A percentile compares a stretch with the other conserved stretches of the same genome.
phyloP scores from a whole-genome alignment of 192 early-diverging fungal species.

The Jimgerdemannia lactiflua region DNA sequence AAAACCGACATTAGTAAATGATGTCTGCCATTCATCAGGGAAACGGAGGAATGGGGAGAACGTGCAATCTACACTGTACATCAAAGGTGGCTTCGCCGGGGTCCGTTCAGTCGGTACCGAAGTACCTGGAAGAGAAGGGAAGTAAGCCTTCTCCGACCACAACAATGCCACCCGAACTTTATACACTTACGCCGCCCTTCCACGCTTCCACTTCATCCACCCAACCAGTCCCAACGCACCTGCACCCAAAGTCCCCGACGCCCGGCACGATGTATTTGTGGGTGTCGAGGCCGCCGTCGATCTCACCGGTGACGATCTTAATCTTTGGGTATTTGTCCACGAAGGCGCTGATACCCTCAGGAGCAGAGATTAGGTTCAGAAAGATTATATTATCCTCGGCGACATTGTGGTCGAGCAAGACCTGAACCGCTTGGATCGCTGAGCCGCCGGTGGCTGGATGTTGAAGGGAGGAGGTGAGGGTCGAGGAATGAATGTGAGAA shows the following conservation, averaged over 20 bases:
- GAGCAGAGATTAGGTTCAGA: conserved; percentile 86
- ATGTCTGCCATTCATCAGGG: too few relatives aligned
- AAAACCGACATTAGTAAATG: too few relatives aligned
- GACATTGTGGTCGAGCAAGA: conserved; percentile 80
- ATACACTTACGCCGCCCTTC: too few relatives aligned
- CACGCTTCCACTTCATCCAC: conserved; percentile 1
- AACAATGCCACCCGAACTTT: too few relatives aligned
- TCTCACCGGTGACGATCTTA: conserved; percentile 84
- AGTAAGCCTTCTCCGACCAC: too few relatives aligned
- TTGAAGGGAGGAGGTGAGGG: neutral
- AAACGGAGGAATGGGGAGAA: too few relatives aligned
- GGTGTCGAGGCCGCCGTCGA: conserved; percentile 80
- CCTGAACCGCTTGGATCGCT: conserved; percentile 89
- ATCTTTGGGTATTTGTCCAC: conserved; percentile 69
- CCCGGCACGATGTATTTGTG: conserved; percentile 90
- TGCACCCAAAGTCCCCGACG: conserved; percentile 90
- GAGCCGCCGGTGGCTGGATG: conserved; percentile 88
- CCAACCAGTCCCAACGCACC: conserved; percentile 79
- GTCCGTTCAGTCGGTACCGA: too few relatives aligned
- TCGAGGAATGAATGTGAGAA: conserved; percentile 1
- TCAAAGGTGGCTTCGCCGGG: too few relatives aligned
- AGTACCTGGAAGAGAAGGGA: too few relatives aligned
- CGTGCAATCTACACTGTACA: too few relatives aligned
- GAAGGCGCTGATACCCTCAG: conserved; percentile 80
- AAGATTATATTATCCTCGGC: conserved; percentile 85